phyloP scores from a whole-genome alignment of 169 alveolate species.

The Cryptosporidium tyzzeri region DNA sequence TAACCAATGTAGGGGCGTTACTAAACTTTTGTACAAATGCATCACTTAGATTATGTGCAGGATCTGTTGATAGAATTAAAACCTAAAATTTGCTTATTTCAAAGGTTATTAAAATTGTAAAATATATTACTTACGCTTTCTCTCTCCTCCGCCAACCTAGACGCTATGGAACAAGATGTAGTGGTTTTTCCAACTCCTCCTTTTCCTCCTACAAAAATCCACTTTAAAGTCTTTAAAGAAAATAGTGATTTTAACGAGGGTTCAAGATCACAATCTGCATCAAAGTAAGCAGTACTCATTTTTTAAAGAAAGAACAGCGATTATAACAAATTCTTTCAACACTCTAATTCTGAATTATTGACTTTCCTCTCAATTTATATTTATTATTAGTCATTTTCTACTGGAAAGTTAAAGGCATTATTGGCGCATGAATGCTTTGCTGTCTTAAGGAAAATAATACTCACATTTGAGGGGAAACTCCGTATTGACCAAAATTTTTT shows the following conservation, averaged over 20 bases:
- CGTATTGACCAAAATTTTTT: background rate
- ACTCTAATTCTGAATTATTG: background rate
- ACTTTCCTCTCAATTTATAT: background rate
- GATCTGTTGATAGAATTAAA: constrained; percentile 97
- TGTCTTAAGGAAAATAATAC: constrained; percentile 20
- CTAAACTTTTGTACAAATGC: constrained; percentile 97
- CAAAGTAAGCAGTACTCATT: constrained; percentile 55
- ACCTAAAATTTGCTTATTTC: constrained; percentile 83
- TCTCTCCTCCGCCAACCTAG: constrained; percentile 91
- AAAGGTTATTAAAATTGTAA: background rate
- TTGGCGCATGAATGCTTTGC: constrained; percentile 58
- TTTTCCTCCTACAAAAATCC: constrained; percentile 99
- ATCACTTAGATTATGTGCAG: constrained; percentile 99
- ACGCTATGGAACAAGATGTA: constrained; percentile 95
- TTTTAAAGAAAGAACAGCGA: background rate
- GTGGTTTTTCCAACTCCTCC: constrained; percentile 99
- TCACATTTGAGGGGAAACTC: constrained; percentile 30
- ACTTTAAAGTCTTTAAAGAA: constrained; percentile 86
- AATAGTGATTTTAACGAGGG: constrained; percentile 80
- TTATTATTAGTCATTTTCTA: constrained; percentile 22
- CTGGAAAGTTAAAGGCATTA: background rate
- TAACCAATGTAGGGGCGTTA: constrained; percentile 92
- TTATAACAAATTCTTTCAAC: background rate
- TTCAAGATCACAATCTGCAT: constrained; percentile 58
- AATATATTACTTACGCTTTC: constrained; percentile 86